A percentile compares a stretch with the other conserved stretches of the same genome.
These are phyloP conservation scores for Citrus sp. DNA, from an alignment of 345 rosid genomes.

Conservation along the genomic window DNA sequence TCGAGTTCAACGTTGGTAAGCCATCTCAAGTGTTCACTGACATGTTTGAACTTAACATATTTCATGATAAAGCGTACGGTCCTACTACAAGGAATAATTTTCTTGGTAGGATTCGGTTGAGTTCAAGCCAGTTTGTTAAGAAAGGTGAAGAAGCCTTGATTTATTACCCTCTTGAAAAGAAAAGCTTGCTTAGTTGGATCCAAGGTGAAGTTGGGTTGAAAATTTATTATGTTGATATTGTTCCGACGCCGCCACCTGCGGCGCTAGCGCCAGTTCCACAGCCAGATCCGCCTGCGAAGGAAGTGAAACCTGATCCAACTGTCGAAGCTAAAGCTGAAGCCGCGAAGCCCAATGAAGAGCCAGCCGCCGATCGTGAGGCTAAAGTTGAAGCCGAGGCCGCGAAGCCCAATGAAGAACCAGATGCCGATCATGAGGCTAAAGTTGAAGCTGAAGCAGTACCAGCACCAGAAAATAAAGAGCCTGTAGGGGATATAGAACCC, in stretches of 20 bases:
- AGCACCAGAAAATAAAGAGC: slow-evolving; percentile 19
- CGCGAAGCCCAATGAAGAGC: background rate
- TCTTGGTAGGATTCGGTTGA: slow-evolving; percentile 65
- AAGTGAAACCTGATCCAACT: slow-evolving; percentile 25
- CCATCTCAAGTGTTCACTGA: slow-evolving; percentile 58
- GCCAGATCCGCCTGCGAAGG: slow-evolving; percentile 16
- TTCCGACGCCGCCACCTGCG: slow-evolving; percentile 21
- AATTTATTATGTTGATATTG: slow-evolving; percentile 59
- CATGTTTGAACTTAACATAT: slow-evolving; percentile 66
- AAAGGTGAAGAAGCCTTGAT: slow-evolving; percentile 87
- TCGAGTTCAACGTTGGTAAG: slow-evolving; percentile 62
- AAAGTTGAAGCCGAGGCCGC: slow-evolving; percentile 11
- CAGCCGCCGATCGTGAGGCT: background rate
- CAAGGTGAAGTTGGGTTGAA: slow-evolving; percentile 79
- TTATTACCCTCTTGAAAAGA: slow-evolving; percentile 65
- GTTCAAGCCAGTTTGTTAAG: slow-evolving; percentile 66
- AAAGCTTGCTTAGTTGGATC: slow-evolving; percentile 50
- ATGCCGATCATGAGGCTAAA: background rate
- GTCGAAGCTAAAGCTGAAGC: slow-evolving; percentile 17
- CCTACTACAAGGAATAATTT: slow-evolving; percentile 60
- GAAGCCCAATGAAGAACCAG: background rate
- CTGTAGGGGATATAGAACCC: slow-evolving; percentile 24
- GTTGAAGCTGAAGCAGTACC: slow-evolving; percentile 8
- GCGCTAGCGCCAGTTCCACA: slow-evolving; percentile 22
- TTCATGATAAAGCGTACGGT: slow-evolving; percentile 69